These are phyloP conservation scores for Gyromitra esculenta DNA, from an alignment of 2,329 filamentous ascomycete species.

Conservation along the genomic window DNA sequence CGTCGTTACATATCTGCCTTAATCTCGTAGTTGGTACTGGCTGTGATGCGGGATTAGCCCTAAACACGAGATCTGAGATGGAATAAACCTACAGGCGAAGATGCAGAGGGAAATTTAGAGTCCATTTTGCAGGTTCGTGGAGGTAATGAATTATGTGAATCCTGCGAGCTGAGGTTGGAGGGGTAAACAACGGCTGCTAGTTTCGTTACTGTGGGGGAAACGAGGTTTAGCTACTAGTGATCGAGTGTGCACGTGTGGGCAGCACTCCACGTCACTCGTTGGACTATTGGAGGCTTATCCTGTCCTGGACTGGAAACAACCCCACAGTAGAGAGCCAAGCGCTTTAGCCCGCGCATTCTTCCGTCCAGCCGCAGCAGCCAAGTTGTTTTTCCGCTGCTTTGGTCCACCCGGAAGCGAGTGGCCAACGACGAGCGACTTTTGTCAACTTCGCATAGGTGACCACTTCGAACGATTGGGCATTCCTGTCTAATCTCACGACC, in stretches of 20 bases:
- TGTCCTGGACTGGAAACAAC: background rate
- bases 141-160: slow-evolving; percentile 23
- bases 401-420: slow-evolving; percentile 6
- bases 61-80: background rate
- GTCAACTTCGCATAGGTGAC: slow-evolving; percentile 8
- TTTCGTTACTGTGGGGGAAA: slow-evolving; percentile 25
- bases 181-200: slow-evolving; percentile 31
- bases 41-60: slow-evolving; percentile 62
- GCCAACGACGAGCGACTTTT: slow-evolving; percentile 9
- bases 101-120: slow-evolving; percentile 44
- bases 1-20: slow-evolving; percentile 85
- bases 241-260: slow-evolving; percentile 21
- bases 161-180: slow-evolving; percentile 29
- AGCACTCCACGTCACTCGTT: slow-evolving; percentile 32
- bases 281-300: background rate
- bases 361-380: slow-evolving; percentile 34
- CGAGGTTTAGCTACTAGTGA: slow-evolving; percentile 17
- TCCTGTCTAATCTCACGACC: slow-evolving; percentile 20
- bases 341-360: slow-evolving; percentile 42
- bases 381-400: slow-evolving; percentile 32
- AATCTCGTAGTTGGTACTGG: slow-evolving; percentile 80
- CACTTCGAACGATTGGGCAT: slow-evolving; percentile 13
- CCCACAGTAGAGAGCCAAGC: slow-evolving; percentile 33
- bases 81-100: slow-evolving; percentile 38
- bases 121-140: slow-evolving; percentile 45